phyloP scores from a whole-genome alignment of 495 filamentous ascomycete genomes.

The Tuber magnatum region DNA sequence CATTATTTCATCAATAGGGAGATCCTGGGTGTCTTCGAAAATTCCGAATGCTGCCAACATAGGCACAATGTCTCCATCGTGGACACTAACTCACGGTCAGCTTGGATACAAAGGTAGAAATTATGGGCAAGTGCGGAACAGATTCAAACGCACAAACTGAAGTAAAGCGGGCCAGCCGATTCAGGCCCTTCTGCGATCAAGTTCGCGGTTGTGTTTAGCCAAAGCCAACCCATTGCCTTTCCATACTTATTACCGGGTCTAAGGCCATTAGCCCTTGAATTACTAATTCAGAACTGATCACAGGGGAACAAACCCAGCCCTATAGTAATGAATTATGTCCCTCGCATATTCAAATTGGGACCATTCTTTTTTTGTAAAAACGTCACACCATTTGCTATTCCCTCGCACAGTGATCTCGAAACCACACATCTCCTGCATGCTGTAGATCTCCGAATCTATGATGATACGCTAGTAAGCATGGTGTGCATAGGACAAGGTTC shows the following conservation, averaged over 20 bases:
- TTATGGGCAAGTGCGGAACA: background rate
- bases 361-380: slow-evolving; percentile 55
- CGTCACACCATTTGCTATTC: slow-evolving; percentile 52
- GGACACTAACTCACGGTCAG: slow-evolving; percentile 45
- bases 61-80: slow-evolving; percentile 55
- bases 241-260: slow-evolving; percentile 52
- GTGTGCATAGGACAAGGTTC: slow-evolving; percentile 3
- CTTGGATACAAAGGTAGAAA: background rate
- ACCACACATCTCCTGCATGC: slow-evolving; percentile 59
- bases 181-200: slow-evolving; percentile 48
- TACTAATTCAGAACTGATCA: background rate
- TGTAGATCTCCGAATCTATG: slow-evolving; percentile 49
- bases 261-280: background rate
- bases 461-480: slow-evolving; percentile 24
- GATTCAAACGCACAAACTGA: slow-evolving; percentile 50
- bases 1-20: slow-evolving; percentile 47
- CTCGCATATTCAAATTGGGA: slow-evolving; percentile 55
- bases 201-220: slow-evolving; percentile 54
- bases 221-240: slow-evolving; percentile 56
- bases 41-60: slow-evolving; percentile 52
- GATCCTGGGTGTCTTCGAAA: slow-evolving; percentile 45
- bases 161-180: slow-evolving; percentile 48
- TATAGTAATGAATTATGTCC: slow-evolving; percentile 56
- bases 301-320: slow-evolving; percentile 43
- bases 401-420: slow-evolving; percentile 54